phyloP scores from a whole-genome alignment of 2,329 filamentous ascomycete species.

The Stemphylium beticola region DNA sequence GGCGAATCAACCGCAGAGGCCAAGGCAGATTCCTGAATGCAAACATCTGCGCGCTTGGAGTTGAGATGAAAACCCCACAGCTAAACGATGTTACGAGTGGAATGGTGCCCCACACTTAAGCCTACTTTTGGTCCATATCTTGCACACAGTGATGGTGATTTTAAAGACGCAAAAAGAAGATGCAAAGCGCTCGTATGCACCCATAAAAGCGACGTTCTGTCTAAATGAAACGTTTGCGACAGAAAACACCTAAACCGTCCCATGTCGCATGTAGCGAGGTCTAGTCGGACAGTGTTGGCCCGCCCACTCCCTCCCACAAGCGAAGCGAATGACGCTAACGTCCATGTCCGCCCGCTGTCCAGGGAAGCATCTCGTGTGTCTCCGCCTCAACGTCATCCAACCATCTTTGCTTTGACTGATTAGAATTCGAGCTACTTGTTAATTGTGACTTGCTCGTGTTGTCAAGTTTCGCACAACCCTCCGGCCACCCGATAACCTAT shows the following conservation, averaged over 20 bases:
- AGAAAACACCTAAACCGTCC: not conserved
- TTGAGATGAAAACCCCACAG: not conserved
- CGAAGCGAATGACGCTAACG: slow-evolving; percentile 24
- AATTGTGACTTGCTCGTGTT: slow-evolving; percentile 6
- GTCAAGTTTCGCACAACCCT: slow-evolving; percentile 6
- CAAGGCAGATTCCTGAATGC: slow-evolving; percentile 22
- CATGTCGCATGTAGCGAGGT: not conserved
- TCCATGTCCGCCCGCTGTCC: slow-evolving; percentile 23
- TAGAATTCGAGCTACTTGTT: slow-evolving; percentile 15
- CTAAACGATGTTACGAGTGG: not conserved
- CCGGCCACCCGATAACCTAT: not conserved
- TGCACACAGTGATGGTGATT: not conserved
- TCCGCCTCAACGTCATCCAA: slow-evolving; percentile 44
- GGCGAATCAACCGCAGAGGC: slow-evolving; percentile 34
- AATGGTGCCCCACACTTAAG: not conserved
- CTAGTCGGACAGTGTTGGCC: slow-evolving; percentile 7
- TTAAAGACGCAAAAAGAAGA: not conserved
- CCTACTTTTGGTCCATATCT: not conserved
- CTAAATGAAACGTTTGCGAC: not conserved
- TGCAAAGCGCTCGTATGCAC: not conserved
- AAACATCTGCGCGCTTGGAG: not conserved
- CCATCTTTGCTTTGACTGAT: slow-evolving; percentile 33
- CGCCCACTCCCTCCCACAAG: slow-evolving; percentile 9
- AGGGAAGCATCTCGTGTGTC: slow-evolving; percentile 30
- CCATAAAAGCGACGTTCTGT: not conserved